Evolutionary conservation across 2,329 filamentous ascomycete genomes (phyloP), one percentile per base, ranked within the genome.

Genomic region (Ophiocordyceps robertsii): DNA sequence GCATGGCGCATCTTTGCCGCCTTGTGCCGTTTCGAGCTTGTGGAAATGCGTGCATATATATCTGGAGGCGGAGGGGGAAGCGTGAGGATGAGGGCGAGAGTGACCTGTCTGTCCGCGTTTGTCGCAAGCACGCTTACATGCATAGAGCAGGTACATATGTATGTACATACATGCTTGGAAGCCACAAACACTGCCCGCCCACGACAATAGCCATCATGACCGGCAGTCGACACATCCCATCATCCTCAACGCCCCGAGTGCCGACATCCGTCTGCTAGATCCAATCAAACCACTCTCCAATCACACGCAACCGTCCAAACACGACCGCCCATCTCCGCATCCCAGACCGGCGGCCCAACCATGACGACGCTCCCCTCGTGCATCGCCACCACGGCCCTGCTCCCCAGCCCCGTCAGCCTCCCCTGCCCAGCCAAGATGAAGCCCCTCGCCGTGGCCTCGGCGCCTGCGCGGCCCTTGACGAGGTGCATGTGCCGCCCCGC

Each of bases 281-380:
- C 33, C 33, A 36, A 11, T 17, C 24, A 27, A 27, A 27, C 46
- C 21, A 59, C 49, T 17, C 46, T 51, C 64, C 64, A 66, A 11
- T 66, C 57, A 19, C 64, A 66, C 2, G 55, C 60, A 3, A 66
- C 63, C 14, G 56, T 56, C 63, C 63, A 66, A 17, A 41, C 39
- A 24, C 56, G 44, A 1, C 52, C 60, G 7, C 57, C 54, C 29
- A 67, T 43, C 30, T 55, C 47, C 27, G 65, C 51, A 31, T 66
- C 59, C 64, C 64, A 67, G 12, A 56, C 53, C 14, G 62, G 62
- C 46, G 56, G 55, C 31, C 56, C 56, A n/a, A 65, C 43, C 13
- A 55, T 39, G 11, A 66, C 51, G 37, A 56, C 49, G 39, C 55
- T 56, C 1, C 62, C 63, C 8, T 51, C 42, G 6, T 36, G 19